These are phyloP conservation scores for Copromyces sp. DNA, from an alignment of 495 filamentous ascomycete species.

Conservation along the genomic window DNA sequence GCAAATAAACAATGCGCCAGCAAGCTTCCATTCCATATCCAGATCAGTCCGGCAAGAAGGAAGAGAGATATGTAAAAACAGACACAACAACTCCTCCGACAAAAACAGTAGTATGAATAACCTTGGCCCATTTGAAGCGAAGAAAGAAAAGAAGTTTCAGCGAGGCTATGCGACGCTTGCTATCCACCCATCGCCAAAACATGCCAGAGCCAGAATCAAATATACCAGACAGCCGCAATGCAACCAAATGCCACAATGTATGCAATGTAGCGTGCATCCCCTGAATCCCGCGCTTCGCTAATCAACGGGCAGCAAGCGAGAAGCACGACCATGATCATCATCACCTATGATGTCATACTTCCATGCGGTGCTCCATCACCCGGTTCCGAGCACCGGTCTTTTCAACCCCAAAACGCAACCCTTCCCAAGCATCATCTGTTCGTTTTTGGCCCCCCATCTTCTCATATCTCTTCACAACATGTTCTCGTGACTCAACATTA, in stretches of 20 bases:
- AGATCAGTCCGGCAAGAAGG: not conserved
- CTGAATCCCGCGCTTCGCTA: not conserved
- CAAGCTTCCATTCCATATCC: not conserved
- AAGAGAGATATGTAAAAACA: not conserved
- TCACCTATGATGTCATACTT: not conserved
- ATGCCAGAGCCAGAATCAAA: not conserved
- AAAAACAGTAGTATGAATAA: not conserved
- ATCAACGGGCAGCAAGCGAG: not conserved
- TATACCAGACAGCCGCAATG: not conserved
- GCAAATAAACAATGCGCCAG: not conserved
- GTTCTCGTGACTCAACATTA: not conserved
- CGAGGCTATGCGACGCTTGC: not conserved
- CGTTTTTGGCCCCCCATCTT: not conserved
- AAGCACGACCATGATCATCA: not conserved
- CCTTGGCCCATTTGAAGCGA: not conserved
- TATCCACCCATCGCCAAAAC: not conserved
- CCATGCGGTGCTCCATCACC: not conserved
- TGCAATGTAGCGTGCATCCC: not conserved
- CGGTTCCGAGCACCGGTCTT: not conserved
- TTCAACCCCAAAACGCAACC: not conserved
- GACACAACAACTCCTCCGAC: not conserved
- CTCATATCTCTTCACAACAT: not conserved
- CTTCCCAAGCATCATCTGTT: not conserved
- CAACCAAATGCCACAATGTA: not conserved
- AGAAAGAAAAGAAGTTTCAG: not conserved